phyloP scores from a whole-genome alignment of 148 eudicot species.

The Persicaria tinctoria region DNA sequence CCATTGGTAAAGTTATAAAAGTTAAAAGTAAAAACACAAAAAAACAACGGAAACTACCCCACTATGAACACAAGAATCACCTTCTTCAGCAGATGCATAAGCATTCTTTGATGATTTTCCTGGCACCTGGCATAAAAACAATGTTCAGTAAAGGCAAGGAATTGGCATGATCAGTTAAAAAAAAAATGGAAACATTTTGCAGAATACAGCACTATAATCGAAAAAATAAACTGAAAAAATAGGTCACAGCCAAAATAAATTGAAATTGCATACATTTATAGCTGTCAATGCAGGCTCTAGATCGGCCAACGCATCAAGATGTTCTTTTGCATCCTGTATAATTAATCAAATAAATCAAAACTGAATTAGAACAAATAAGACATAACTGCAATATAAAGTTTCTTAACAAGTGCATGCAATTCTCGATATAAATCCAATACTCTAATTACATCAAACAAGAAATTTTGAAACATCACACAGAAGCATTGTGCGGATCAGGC shows the following conservation, averaged over 20 bases:
- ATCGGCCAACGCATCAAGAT: constrained; percentile 88
- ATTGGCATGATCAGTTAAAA: background rate
- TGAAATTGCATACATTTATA: constrained; percentile 57
- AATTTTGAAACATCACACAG: constrained; percentile 1
- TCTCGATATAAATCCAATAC: background rate
- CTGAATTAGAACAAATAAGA: background rate
- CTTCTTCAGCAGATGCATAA: constrained; percentile 73
- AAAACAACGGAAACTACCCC: background rate
- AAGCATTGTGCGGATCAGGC: background rate
- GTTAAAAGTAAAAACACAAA: background rate
- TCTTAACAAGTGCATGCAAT: background rate
- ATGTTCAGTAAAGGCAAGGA: background rate
- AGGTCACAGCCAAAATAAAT: constrained; percentile 5
- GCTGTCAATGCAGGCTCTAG: constrained; percentile 77
- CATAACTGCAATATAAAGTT: background rate
- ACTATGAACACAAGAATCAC: constrained; percentile 24
- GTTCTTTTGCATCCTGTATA: constrained; percentile 93
- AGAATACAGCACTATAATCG: background rate
- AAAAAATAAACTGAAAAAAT: background rate
- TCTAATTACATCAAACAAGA: background rate
- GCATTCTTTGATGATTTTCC: constrained; percentile 45
- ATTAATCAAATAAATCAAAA: constrained; percentile 6
- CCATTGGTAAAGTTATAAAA: background rate
- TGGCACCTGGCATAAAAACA: constrained; percentile 55
- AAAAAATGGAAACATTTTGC: constrained; percentile 1